Evolutionary conservation across 116 monocot species (phyloP).

Genomic region (Phalaenopsis hybrid): DNA sequence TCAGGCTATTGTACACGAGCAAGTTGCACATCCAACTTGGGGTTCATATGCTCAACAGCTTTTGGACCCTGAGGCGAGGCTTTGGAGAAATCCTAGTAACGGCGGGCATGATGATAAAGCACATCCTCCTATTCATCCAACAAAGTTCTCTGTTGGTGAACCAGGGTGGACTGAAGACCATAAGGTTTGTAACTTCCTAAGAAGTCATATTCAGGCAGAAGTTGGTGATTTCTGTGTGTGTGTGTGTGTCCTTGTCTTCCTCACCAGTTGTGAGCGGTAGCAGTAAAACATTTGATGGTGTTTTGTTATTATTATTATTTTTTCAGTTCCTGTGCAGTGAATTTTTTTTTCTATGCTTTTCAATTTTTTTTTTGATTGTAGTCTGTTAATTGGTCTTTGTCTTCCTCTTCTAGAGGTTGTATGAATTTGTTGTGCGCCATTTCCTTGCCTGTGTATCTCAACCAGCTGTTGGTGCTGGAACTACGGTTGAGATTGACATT

Average conservation of each 20-base stretch:
- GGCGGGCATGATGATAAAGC: conserved; percentile 99
- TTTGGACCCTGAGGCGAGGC: conserved; percentile 70
- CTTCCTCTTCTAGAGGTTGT: conserved; percentile 53
- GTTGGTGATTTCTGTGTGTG: background rate
- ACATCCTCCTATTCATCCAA: conserved; percentile 98
- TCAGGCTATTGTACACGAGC: conserved; percentile 75
- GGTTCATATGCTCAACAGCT: conserved; percentile 77
- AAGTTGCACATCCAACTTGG: conserved; percentile 70
- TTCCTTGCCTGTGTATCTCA: conserved; percentile 97
- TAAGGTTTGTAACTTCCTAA: conserved; percentile 17
- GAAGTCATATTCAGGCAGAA: background rate
- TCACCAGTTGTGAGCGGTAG: background rate
- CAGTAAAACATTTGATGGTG: too few relatives aligned
- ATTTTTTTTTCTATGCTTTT: background rate
- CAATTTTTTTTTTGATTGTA: background rate
- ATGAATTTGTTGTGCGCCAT: conserved; percentile 95
- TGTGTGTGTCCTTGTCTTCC: background rate
- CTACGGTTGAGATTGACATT: conserved; percentile 91
- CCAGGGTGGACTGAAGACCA: conserved; percentile 77
- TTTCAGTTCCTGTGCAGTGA: background rate
- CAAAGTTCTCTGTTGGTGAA: conserved; percentile 79
- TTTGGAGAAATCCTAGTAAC: conserved; percentile 95
- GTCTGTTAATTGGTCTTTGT: conserved; percentile 4
- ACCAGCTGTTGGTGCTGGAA: conserved; percentile 95
- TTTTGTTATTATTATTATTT: background rate